A percentile compares a stretch with the other conserved stretches of the same genome.
Evolutionary conservation across 2,329 filamentous ascomycete genomes (phyloP).

Genomic region (Ophiostoma novo-ulmi): DNA sequence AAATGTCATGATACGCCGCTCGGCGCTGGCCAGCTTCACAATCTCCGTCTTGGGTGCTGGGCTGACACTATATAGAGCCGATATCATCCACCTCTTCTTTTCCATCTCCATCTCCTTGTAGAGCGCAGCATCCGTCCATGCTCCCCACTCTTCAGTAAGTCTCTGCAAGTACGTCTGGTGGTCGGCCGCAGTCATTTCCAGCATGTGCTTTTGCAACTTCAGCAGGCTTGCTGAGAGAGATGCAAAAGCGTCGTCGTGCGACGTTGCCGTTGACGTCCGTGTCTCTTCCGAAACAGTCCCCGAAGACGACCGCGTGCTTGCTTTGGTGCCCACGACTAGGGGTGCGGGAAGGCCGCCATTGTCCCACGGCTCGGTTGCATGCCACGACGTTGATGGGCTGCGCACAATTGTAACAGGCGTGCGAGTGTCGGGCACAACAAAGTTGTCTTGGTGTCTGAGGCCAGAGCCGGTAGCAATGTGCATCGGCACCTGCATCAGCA

Average conservation of each 20-base stretch:
- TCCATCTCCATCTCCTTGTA: conserved; percentile 47
- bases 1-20: conserved; percentile 42
- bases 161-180: conserved; percentile 49
- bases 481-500: too few relatives aligned
- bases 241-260: conserved; percentile 21
- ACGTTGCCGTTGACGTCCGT: neutral
- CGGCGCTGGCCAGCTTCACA: conserved; percentile 21
- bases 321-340: neutral
- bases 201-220: conserved; percentile 49
- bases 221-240: conserved; percentile 34
- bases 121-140: conserved; percentile 45
- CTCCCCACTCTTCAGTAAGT: conserved; percentile 50
- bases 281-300: conserved; percentile 8
- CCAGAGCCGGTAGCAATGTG: neutral
- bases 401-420: neutral
- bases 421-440: neutral
- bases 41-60: conserved; percentile 31
- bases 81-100: conserved; percentile 37
- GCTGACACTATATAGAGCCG: conserved; percentile 45
- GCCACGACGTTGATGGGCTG: conserved; percentile 16
- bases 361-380: conserved; percentile 17
- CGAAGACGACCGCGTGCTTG: conserved; percentile 7
- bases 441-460: neutral
- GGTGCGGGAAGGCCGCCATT: conserved; percentile 17
- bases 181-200: conserved; percentile 51